phyloP scores from a whole-genome alignment of 1,139 yeast genomes.

The Hyphopichia khmerensis region DNA sequence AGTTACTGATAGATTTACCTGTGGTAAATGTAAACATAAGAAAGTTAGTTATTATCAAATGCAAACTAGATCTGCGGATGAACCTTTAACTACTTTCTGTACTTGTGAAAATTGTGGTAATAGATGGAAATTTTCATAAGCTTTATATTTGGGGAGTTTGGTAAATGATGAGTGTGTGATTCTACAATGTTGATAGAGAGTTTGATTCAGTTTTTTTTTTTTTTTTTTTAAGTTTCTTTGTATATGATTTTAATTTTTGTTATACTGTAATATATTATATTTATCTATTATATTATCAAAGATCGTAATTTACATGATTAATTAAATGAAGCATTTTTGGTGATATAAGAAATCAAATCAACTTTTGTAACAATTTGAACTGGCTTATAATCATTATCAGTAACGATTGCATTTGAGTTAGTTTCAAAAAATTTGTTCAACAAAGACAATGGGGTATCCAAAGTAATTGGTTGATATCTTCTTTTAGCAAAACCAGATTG shows the following conservation, averaged over 20 bases:
- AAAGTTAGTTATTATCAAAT: constrained; percentile 95
- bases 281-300: not conserved
- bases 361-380: constrained; percentile 87
- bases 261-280: not conserved
- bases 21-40: constrained; percentile 97
- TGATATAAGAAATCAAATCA: constrained; percentile 70
- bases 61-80: constrained; percentile 98
- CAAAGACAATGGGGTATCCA: constrained; percentile 64
- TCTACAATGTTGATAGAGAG: too few relatives aligned
- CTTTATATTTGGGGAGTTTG: too few relatives aligned
- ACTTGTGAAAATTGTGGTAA: constrained; percentile 97
- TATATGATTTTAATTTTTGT: not conserved
- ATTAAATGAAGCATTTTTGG: constrained; percentile 28
- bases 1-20: constrained; percentile 91
- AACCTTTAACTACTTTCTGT: constrained; percentile 96
- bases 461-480: constrained; percentile 66
- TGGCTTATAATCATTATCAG: constrained; percentile 70
- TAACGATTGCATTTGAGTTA: constrained; percentile 82
- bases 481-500: constrained; percentile 62
- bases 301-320: constrained; percentile 1
- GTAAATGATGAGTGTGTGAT: too few relatives aligned
- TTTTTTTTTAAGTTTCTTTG: not conserved
- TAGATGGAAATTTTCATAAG: constrained; percentile 92
- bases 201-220: not conserved
- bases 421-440: constrained; percentile 82